phyloP scores from a whole-genome alignment of 192 early-diverging fungal genomes.

The Gonapodya sp. region DNA sequence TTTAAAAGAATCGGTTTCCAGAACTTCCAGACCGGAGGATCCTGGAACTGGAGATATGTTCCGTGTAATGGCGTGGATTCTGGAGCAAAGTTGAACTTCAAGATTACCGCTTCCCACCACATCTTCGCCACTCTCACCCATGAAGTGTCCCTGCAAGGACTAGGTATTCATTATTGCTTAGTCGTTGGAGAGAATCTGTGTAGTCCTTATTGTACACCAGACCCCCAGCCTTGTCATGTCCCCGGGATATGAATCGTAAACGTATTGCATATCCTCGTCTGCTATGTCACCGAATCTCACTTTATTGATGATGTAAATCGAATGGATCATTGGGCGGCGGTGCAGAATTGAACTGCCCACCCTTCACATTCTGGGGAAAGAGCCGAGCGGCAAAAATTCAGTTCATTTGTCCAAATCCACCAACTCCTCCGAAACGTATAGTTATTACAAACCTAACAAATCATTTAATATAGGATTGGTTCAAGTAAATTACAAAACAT shows the following conservation, averaged over 20 bases:
- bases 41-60: slow-evolving; percentile 75
- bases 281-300: neutral
- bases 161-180: slow-evolving; percentile 91
- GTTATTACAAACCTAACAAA: too few species aligned
- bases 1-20: slow-evolving; percentile 85
- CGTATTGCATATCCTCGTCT: neutral
- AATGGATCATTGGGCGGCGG: slow-evolving; percentile 75
- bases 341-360: too few species aligned
- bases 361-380: too few species aligned
- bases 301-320: slow-evolving; percentile 71
- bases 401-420: neutral
- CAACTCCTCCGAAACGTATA: neutral
- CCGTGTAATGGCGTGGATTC: slow-evolving; percentile 92
- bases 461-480: too few species aligned
- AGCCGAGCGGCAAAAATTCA: neutral
- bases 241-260: neutral
- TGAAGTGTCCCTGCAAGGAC: slow-evolving; percentile 98
- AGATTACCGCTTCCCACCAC: neutral
- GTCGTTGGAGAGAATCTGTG: slow-evolving; percentile 64
- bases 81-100: slow-evolving; percentile 20
- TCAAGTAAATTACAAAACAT: too few species aligned
- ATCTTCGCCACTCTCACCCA: slow-evolving; percentile 39
- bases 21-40: slow-evolving; percentile 81
- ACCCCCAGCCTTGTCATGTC: slow-evolving; percentile 61
- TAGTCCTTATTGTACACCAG: slow-evolving; percentile 91